Conservation (phyloP, 106 monocot species). For the Hemerocallis citrina region DNA sequence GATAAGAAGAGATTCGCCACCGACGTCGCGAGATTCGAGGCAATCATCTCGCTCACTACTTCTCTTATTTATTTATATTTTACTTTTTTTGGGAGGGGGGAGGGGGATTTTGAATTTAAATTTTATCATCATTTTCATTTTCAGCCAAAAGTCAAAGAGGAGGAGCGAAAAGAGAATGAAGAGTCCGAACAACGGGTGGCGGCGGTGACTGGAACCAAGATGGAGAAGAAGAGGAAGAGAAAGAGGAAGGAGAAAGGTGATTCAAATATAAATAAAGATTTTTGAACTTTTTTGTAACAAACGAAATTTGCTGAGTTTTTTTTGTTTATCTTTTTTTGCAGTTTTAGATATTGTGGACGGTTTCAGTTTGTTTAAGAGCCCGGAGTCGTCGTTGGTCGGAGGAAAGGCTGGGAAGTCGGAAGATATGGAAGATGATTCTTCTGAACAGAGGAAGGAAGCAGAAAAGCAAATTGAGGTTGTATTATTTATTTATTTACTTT, state of each 20-base stretch:
- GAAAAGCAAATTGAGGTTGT: slow-evolving; percentile 71
- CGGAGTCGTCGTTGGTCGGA: slow-evolving; percentile 6
- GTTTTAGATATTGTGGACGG: slow-evolving; percentile 31
- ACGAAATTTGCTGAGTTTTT: too few relatives aligned
- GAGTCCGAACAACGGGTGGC: slow-evolving; percentile 7
- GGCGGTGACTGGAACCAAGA: slow-evolving; percentile 17
- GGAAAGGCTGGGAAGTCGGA: background rate
- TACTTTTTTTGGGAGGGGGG: background rate
- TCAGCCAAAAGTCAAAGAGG: slow-evolving; percentile 24
- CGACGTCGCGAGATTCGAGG: slow-evolving; percentile 59
- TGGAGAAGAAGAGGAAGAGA: slow-evolving; percentile 49
- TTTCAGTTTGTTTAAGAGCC: slow-evolving; percentile 59
- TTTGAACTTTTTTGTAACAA: slow-evolving; percentile 7
- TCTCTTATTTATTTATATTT: background rate
- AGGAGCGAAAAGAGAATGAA: background rate
- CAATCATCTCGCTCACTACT: background rate
- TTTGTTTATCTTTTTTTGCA: slow-evolving; percentile 1
- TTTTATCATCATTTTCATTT: background rate
- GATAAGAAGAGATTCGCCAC: slow-evolving; percentile 57
- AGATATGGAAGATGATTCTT: slow-evolving; percentile 3
- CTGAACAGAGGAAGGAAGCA: slow-evolving; percentile 34
- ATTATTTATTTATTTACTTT: background rate
- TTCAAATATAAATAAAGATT: background rate
- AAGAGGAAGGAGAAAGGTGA: slow-evolving; percentile 13
- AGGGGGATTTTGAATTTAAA: background rate